Percentiles rank a stretch among this genome's conserved stretches.
Evolutionary conservation across 73 alveolate species (phyloP).

Genomic region (Stentor roeselii): DNA sequence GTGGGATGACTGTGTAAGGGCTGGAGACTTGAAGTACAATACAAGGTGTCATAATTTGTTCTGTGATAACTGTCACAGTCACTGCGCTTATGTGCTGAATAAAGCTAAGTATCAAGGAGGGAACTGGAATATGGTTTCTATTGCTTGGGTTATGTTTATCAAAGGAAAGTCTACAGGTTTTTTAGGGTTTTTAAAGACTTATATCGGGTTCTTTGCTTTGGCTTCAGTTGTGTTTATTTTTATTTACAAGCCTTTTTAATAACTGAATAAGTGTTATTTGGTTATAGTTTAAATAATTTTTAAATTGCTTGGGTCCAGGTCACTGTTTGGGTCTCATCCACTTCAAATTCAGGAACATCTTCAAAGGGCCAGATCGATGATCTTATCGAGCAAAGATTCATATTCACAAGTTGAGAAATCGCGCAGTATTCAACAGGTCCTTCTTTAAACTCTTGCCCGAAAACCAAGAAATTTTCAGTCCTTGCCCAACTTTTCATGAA

Average conservation of each 20-base stretch:
- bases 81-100: constrained; percentile 19
- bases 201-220: constrained; percentile 33
- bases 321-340: no score
- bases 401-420: neutral
- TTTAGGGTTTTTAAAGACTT: neutral
- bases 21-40: constrained; percentile 17
- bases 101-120: constrained; percentile 3
- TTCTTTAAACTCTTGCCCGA: neutral
- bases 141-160: neutral
- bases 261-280: no score
- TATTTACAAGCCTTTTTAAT: no score
- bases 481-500: neutral
- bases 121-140: neutral
- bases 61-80: constrained; percentile 20
- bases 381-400: neutral
- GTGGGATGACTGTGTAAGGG: neutral
- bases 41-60: neutral
- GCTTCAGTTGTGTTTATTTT: neutral
- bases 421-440: neutral
- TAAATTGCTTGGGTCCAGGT: no score
- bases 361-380: no score
- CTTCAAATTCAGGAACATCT: no score
- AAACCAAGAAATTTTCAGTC: no score
- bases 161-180: neutral
- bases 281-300: no score